Evolutionary conservation across 1,139 yeast species (phyloP), one percentile per base, ranked within the genome.

Genomic region (Lodderomyces orthopsilosis): DNA sequence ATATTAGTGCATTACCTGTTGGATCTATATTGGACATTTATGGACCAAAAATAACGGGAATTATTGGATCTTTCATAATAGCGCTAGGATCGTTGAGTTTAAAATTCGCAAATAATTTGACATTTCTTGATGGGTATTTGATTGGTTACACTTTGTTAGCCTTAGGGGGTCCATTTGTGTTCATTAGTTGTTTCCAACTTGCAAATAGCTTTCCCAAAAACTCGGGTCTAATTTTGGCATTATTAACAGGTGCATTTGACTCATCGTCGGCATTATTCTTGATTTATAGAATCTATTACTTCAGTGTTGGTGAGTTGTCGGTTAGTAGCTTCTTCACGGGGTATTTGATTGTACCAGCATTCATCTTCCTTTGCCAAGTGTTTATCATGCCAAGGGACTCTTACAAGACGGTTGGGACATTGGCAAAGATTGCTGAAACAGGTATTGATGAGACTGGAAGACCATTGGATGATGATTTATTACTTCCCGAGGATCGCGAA

Each of bases 1-100:
- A 89, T 57, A 78, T 85, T 6, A 79, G 84, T 40, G 94, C 96
- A 0, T 70, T 91, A 45, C 75, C 87, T 0, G 95, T 90, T 7
- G 97, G 97, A 0, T 75, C 80, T 34, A 73, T 87, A 17, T 70
- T 91, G 43, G 97, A 91, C 57, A 62, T 70, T 15, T 82, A 72
- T 56, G 98, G 98, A 0, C 96, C 97, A 4, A 71, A 86, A 50
- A 68, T 83, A 2, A 79, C 91, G 41, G 95, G 94, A 0, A 65
- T 85, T n/a, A 64, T 84, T 37, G 97, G 97, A 1, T 70, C 93
- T 0, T 38, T 69, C 1, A 59, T 84, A 41, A 63, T 88, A 40
- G 65, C 76, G 37, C 17, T 68, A 9, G 90, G 91, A 1, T 61
- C 85, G 4, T 42, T 76, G 10, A 61, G 70, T 46, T 65, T 88